Conservation (phyloP, 495 filamentous ascomycete genomes). For the Aspergillus biplanus region DNA sequence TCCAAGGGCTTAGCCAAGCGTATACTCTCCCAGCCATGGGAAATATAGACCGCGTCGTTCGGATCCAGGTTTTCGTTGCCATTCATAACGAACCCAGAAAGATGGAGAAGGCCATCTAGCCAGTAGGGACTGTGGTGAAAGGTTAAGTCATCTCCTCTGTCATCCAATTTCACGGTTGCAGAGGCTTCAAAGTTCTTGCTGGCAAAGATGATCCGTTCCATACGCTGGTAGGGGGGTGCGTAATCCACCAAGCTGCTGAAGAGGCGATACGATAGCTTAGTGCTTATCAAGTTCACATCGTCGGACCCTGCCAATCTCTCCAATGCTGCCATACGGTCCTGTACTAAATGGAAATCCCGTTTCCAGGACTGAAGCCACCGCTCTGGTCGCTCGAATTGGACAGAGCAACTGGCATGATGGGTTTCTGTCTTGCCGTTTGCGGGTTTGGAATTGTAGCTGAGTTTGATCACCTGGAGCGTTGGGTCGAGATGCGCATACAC, state of each 20-base stretch:
- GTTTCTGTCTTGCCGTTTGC: neutral
- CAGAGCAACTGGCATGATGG: neutral
- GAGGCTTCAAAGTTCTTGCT: slow-evolving; percentile 37
- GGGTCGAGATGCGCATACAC: neutral
- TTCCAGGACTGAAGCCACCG: neutral
- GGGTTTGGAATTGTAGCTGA: neutral
- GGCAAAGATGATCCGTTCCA: slow-evolving; percentile 46
- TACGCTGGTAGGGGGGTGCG: slow-evolving; percentile 59
- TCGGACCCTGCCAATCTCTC: neutral
- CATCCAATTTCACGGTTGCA: slow-evolving; percentile 37
- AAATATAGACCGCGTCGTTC: slow-evolving; percentile 48
- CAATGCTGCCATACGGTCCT: neutral
- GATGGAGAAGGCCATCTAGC: slow-evolving; percentile 54
- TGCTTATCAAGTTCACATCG: neutral
- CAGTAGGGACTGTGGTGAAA: slow-evolving; percentile 32
- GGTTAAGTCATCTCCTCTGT: slow-evolving; percentile 14
- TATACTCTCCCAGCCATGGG: slow-evolving; percentile 48
- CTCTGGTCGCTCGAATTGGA: neutral
- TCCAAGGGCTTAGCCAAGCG: slow-evolving; percentile 32
- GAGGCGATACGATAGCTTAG: neutral
- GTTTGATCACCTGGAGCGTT: neutral
- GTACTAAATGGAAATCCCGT: neutral
- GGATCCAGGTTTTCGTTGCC: slow-evolving; percentile 51
- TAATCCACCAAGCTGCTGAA: slow-evolving; percentile 36
- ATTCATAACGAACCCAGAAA: slow-evolving; percentile 60